Evolutionary conservation across 2,329 filamentous ascomycete genomes (phyloP), one percentile per base, ranked within the genome.

Genomic region (Colletotrichum godetiae): DNA sequence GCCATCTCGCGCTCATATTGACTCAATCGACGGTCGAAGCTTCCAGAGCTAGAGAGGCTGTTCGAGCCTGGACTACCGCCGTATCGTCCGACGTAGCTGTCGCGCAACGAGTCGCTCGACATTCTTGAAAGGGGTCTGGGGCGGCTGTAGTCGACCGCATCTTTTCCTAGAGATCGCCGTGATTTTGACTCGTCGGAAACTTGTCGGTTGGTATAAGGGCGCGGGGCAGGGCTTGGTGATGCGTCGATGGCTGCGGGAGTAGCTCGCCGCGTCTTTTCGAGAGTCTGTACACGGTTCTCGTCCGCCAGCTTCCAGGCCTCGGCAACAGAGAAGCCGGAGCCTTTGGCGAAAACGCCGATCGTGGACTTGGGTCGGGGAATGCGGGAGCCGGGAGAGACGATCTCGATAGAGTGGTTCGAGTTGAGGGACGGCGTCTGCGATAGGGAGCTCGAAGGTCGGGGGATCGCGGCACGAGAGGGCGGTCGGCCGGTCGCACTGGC

Each of bases 191-290:
- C 80, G 22, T 82, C 80, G 0, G 79, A 77, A 1, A 79, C 80
- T 59, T 76, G 78, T 42, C 78, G 79, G 22, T 79, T 77, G 13
- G 84, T 83, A 83, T 85, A 86, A 8, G 81, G 77, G 37, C 87
- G 81, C 1, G 87, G 87, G 1, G 87, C 87, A 0, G 87, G 87
- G 67, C 87, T 89, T 1, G 87, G 87, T 2, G 87, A 88, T 22
- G 83, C 87, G 72, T 85, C 84, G 78, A 76, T 72, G 33, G 79
- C 75, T n/a, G 67, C 57, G 12, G 75, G 70, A 15, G 77, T 73
- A 12, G 67, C 35, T 58, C 76, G 6, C 78, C 78, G 46, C 77
- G 78, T 64, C 82, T 82, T 42, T 76, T 76, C 46, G 77, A 79
- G 5, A 81, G 83, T 53, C 80, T 70, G 57, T 67, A 77, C 60